Evolutionary conservation across 768 basidiomycete genomes (phyloP).

Genomic region (Ramaria sp.): DNA sequence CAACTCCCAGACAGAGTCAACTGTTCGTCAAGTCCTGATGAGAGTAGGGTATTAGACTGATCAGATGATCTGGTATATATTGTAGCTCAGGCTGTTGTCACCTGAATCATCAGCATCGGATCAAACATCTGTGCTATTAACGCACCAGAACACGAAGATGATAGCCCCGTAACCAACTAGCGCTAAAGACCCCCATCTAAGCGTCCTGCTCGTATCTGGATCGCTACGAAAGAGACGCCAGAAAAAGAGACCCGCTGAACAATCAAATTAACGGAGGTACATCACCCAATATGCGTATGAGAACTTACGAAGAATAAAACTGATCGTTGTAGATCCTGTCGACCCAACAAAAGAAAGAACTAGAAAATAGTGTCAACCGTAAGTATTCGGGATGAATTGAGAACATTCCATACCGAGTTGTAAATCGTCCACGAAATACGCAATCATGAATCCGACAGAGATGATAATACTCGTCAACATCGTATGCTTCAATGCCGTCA

Average conservation of each 20-base stretch:
- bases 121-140: conserved; percentile 3
- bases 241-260: conserved; percentile 67
- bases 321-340: conserved; percentile 93
- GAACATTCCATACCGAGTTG: conserved; percentile 47
- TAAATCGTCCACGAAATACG: conserved; percentile 70
- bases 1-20: no score
- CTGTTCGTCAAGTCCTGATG: no score
- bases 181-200: conserved; percentile 51
- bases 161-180: conserved; percentile 64
- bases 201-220: conserved; percentile 35
- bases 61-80: conserved; percentile 52
- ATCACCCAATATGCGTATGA: not conserved
- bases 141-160: conserved; percentile 86
- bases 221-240: conserved; percentile 82
- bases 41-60: not conserved
- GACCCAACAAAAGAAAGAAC: conserved; percentile 95
- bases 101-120: conserved; percentile 11
- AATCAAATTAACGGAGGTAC: no score
- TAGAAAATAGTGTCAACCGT: conserved; percentile 18
- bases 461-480: conserved; percentile 61
- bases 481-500: conserved; percentile 56
- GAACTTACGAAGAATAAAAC: conserved; percentile 66
- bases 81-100: conserved; percentile 55
- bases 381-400: not conserved
- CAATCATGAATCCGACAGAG: conserved; percentile 52